Conservation (phyloP, 1,284 basidiomycete species). For the Malassezia restricta region DNA sequence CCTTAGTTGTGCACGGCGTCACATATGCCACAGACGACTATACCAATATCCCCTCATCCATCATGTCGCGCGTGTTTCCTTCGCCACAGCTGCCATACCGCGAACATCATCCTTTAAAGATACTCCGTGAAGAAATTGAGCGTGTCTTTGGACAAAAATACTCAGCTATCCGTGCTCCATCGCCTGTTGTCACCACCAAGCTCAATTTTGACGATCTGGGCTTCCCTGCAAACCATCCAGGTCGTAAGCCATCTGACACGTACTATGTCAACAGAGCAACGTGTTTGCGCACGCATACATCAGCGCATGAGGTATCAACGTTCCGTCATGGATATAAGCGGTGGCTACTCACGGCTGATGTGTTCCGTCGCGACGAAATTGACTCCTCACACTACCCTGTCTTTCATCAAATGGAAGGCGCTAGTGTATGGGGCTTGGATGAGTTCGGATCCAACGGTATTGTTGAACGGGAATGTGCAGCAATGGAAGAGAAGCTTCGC, state of each 20-base stretch:
- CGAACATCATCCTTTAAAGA: constrained; percentile 70
- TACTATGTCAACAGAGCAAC: constrained; percentile 84
- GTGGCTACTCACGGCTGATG: constrained; percentile 94
- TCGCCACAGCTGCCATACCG: constrained; percentile 58
- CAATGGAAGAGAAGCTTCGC: constrained; percentile 50
- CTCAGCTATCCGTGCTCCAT: constrained; percentile 53
- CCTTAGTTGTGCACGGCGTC: constrained; percentile 47
- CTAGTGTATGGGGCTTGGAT: constrained; percentile 56
- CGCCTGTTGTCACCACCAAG: constrained; percentile 75
- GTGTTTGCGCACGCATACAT: constrained; percentile 94
- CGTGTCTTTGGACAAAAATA: constrained; percentile 56
- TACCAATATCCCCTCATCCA: constrained; percentile 76
- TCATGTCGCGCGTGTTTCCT: constrained; percentile 62
- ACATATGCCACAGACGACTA: constrained; percentile 55
- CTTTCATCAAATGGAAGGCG: constrained; percentile 98
- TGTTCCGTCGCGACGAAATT: constrained; percentile 95
- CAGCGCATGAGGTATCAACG: constrained; percentile 88
- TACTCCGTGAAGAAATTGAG: constrained; percentile 73
- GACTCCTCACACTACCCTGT: constrained; percentile 93
- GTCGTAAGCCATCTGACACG: constrained; percentile 74
- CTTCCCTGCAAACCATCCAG: constrained; percentile 85
- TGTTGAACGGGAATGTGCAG: constrained; percentile 53
- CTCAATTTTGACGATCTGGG: constrained; percentile 96
- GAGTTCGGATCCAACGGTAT: constrained; percentile 48
- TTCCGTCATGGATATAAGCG: constrained; percentile 64